These are phyloP conservation scores for Penicillium bialowiezense DNA, from an alignment of 495 filamentous ascomycete species.

Conservation along the genomic window DNA sequence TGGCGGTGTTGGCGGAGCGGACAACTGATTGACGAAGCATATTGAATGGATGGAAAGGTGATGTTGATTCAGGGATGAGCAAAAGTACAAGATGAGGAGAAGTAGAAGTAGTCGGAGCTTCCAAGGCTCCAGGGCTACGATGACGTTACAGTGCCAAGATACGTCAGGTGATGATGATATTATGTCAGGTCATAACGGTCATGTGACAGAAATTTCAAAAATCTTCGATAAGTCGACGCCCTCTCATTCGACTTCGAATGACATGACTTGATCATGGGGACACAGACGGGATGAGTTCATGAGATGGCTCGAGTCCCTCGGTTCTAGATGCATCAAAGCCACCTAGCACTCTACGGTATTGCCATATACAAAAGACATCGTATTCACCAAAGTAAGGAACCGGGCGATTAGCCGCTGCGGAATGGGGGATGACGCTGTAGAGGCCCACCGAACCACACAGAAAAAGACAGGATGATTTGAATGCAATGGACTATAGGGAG, in stretches of 20 bases:
- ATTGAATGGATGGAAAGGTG: conserved; percentile 21
- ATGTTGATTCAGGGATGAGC: background rate
- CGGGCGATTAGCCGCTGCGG: conserved; percentile 39
- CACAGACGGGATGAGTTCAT: background rate
- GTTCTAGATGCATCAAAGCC: background rate
- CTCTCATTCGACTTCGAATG: conserved; percentile 29
- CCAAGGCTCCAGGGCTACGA: conserved; percentile 1
- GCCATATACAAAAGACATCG: too few species aligned
- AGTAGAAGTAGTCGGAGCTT: conserved; percentile 1
- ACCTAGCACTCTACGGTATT: too few species aligned
- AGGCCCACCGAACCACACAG: conserved; percentile 52
- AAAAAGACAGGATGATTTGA: conserved; percentile 16
- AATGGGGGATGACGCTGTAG: conserved; percentile 43
- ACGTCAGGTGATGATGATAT: conserved; percentile 13
- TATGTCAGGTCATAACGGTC: conserved; percentile 12
- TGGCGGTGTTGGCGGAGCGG: conserved; percentile 53
- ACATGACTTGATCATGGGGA: conserved; percentile 16
- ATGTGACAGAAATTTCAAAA: conserved; percentile 20
- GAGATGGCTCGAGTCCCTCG: background rate
- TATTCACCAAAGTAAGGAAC: conserved; percentile 12
- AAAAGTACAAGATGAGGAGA: conserved; percentile 53
- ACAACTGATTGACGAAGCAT: conserved; percentile 68
- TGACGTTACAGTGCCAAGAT: conserved; percentile 27
- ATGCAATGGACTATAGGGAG: background rate
- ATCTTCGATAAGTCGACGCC: conserved; percentile 23